Percentiles rank a stretch among this genome's conserved stretches.
These are phyloP conservation scores for Plantago coronopus DNA, from an alignment of 305 asterid species.

Conservation along the genomic window DNA sequence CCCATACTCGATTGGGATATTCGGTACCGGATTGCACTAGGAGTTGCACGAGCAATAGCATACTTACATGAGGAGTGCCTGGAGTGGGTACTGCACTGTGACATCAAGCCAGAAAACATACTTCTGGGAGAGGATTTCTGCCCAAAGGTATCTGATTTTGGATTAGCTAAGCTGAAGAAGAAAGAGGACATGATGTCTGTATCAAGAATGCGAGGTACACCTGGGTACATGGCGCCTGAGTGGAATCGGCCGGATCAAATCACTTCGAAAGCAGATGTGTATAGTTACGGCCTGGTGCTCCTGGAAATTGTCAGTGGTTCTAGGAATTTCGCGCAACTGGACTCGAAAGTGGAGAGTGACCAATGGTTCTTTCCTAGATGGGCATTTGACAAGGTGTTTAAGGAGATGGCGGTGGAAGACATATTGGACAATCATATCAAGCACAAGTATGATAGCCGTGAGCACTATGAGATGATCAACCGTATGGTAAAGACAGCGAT, in stretches of 20 bases:
- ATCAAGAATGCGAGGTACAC: slow-evolving; percentile 67
- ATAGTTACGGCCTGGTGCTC: slow-evolving; percentile 71
- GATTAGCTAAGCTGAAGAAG: slow-evolving; percentile 75
- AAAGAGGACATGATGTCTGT: slow-evolving; percentile 64
- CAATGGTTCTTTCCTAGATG: slow-evolving; percentile 75
- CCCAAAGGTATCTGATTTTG: slow-evolving; percentile 90
- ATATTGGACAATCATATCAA: slow-evolving; percentile 59
- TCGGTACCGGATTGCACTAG: slow-evolving; percentile 72
- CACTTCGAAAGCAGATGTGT: slow-evolving; percentile 80
- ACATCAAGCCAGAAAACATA: slow-evolving; percentile 87
- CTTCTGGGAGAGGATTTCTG: slow-evolving; percentile 81
- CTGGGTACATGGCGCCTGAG: slow-evolving; percentile 84
- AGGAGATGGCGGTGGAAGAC: slow-evolving; percentile 65
- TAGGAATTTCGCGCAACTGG: slow-evolving; percentile 48
- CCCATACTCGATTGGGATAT: slow-evolving; percentile 73
- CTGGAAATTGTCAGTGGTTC: slow-evolving; percentile 71
- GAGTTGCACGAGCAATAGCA: slow-evolving; percentile 85
- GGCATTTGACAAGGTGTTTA: slow-evolving; percentile 74
- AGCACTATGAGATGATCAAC: slow-evolving; percentile 60
- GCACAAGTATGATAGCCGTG: slow-evolving; percentile 48
- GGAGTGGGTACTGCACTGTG: slow-evolving; percentile 92
- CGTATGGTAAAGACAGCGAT: slow-evolving; percentile 82
- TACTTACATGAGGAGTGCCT: slow-evolving; percentile 91
- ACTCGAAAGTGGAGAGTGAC: slow-evolving; percentile 51
- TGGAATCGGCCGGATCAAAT: slow-evolving; percentile 57